Evolutionary conservation across 75 land plant genomes (phyloP).

Genomic region (Azolla pinnata): DNA sequence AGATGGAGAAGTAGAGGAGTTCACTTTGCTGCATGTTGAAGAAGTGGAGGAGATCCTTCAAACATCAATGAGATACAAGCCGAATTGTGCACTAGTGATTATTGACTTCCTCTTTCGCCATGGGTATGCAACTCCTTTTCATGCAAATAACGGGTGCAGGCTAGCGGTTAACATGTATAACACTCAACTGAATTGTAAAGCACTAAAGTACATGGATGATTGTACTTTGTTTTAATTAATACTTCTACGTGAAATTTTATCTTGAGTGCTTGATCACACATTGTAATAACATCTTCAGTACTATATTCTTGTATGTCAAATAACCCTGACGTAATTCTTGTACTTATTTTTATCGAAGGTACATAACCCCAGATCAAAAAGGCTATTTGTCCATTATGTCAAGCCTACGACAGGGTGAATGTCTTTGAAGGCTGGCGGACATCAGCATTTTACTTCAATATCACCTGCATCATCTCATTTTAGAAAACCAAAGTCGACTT

Average conservation of each 20-base stretch:
- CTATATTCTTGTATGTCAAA: background rate
- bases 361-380: conserved; percentile 50
- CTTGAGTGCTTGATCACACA: background rate
- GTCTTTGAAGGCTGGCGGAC: conserved; percentile 57
- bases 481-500: too few relatives aligned
- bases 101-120: conserved; percentile 93
- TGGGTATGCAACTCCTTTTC: conserved; percentile 43
- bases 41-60: conserved; percentile 59
- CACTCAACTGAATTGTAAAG: too few relatives aligned
- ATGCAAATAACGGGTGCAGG: too few relatives aligned
- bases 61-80: conserved; percentile 57
- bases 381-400: conserved; percentile 72
- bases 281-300: conserved; percentile 1
- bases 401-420: conserved; percentile 66
- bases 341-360: conserved; percentile 33
- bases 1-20: conserved; percentile 97
- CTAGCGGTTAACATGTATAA: too few relatives aligned
- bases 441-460: too few relatives aligned
- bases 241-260: background rate
- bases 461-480: too few relatives aligned
- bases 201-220: background rate
- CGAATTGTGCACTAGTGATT: conserved; percentile 81
- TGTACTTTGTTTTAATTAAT: conserved; percentile 2
- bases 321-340: background rate
- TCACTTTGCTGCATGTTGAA: conserved; percentile 49